Conservation (phyloP, 2,329 filamentous ascomycete genomes). For the Chrysoporthe cubensis region DNA sequence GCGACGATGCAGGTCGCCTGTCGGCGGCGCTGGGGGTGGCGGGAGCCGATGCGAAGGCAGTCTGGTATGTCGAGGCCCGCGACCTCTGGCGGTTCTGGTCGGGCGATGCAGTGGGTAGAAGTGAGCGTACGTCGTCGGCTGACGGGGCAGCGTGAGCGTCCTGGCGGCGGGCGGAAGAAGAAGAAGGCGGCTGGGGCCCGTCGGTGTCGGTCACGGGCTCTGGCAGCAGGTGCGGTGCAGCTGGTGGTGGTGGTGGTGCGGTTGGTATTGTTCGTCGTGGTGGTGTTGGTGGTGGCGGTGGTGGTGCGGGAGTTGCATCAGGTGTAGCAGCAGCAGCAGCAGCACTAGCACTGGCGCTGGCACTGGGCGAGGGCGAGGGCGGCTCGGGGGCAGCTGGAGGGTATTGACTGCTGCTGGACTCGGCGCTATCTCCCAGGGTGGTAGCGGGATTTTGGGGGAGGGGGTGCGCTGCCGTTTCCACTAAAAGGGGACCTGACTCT, state of each 20-base stretch:
- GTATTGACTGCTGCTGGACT: constrained; percentile 27
- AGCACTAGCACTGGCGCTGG: not conserved
- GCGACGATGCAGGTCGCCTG: constrained; percentile 44
- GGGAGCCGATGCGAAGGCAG: constrained; percentile 33
- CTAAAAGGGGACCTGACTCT: constrained; percentile 35
- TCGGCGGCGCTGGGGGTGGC: constrained; percentile 32
- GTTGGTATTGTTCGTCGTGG: not conserved
- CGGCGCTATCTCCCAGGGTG: constrained; percentile 26
- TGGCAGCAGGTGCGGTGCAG: constrained; percentile 12
- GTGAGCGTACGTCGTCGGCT: constrained; percentile 23
- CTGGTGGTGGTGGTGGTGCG: constrained; percentile 2
- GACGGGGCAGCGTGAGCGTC: constrained; percentile 12
- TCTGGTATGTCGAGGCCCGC: constrained; percentile 45
- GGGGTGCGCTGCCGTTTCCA: constrained; percentile 3
- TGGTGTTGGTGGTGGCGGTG: constrained; percentile 8
- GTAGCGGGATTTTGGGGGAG: constrained; percentile 33
- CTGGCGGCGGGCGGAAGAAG: constrained; percentile 5
- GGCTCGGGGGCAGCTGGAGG: constrained; percentile 19
- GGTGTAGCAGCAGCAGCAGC: not conserved
- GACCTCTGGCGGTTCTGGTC: constrained; percentile 34
- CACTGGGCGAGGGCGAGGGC: not conserved
- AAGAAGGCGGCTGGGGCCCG: constrained; percentile 12
- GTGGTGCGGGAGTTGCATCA: constrained; percentile 13
- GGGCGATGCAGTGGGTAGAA: constrained; percentile 16
- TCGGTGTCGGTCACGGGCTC: constrained; percentile 14